Conservation (phyloP, 306 rosid species). For the Psophocarpus tetragonolobus region DNA sequence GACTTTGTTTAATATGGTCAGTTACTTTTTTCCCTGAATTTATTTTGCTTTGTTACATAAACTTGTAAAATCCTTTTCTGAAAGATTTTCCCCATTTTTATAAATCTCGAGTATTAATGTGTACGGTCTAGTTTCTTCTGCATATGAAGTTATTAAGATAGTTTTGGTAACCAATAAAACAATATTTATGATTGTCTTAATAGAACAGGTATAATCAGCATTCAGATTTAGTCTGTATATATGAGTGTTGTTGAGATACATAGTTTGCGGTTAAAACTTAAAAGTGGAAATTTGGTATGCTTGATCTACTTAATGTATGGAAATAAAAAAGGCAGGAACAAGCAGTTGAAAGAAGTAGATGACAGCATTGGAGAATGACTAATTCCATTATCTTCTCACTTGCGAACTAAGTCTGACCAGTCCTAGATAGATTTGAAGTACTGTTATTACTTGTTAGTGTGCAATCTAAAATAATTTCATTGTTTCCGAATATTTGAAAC, state of each 20-base stretch:
- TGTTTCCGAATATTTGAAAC: not conserved
- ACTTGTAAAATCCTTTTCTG: not conserved
- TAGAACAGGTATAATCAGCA: not conserved
- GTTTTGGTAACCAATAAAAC: not conserved
- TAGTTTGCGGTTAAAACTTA: not conserved
- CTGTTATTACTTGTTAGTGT: not conserved
- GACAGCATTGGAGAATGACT: conserved; percentile 3
- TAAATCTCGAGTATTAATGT: not conserved
- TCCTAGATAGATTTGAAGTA: not conserved
- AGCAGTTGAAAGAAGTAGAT: not conserved
- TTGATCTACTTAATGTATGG: conserved; percentile 8
- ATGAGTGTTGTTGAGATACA: not conserved
- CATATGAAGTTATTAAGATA: conserved; percentile 8
- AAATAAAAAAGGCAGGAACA: not conserved
- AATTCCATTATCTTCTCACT: not conserved
- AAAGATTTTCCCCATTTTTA: not conserved
- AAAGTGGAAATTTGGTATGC: not conserved
- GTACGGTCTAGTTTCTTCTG: not conserved
- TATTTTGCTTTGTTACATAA: not conserved
- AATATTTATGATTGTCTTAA: conserved; percentile 2
- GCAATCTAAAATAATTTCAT: conserved; percentile 10
- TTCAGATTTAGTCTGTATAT: not conserved
- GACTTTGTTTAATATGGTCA: not conserved
- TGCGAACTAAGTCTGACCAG: not conserved
- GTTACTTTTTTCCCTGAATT: not conserved